These are phyloP conservation scores for Kodamaea jinghongensis DNA, from an alignment of 805 yeast genomes.

Conservation along the genomic window DNA sequence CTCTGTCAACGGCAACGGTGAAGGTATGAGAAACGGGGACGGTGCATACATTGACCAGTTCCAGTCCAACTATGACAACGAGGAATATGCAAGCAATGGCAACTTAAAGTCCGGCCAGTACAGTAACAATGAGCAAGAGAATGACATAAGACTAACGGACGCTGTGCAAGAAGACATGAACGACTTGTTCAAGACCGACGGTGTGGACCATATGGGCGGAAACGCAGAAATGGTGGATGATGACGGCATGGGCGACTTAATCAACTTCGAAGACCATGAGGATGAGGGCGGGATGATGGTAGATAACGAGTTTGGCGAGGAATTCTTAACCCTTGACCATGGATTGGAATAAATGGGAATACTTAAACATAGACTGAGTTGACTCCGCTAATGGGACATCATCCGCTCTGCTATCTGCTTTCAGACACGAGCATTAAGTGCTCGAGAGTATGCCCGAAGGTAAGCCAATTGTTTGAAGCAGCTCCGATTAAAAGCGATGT, in stretches of 20 bases:
- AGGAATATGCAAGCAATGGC: not conserved
- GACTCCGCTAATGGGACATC: too few relatives aligned
- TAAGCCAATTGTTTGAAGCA: too few relatives aligned
- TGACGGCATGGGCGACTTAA: slow-evolving; percentile 32
- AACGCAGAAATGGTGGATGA: slow-evolving; percentile 18
- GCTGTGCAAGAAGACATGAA: slow-evolving; percentile 16
- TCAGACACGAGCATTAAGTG: too few relatives aligned
- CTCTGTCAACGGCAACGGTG: too few relatives aligned
- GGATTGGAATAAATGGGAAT: not conserved
- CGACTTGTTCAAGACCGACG: slow-evolving; percentile 18
- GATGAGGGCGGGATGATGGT: slow-evolving; percentile 25
- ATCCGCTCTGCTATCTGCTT: too few relatives aligned
- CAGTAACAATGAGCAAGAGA: not conserved
- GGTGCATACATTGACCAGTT: too few relatives aligned
- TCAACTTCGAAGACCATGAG: slow-evolving; percentile 30
- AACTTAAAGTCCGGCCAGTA: not conserved
- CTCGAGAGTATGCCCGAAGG: too few relatives aligned
- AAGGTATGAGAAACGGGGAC: too few relatives aligned
- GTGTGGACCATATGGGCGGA: slow-evolving; percentile 10
- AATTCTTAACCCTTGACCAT: slow-evolving; percentile 21
- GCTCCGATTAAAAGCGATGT: too few relatives aligned
- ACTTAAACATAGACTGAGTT: too few relatives aligned
- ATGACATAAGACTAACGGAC: too few relatives aligned
- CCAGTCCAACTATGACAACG: not conserved
- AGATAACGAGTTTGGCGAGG: slow-evolving; percentile 31